Conservation (phyloP, 495 filamentous ascomycete species). For the Talaromyces ruber region DNA sequence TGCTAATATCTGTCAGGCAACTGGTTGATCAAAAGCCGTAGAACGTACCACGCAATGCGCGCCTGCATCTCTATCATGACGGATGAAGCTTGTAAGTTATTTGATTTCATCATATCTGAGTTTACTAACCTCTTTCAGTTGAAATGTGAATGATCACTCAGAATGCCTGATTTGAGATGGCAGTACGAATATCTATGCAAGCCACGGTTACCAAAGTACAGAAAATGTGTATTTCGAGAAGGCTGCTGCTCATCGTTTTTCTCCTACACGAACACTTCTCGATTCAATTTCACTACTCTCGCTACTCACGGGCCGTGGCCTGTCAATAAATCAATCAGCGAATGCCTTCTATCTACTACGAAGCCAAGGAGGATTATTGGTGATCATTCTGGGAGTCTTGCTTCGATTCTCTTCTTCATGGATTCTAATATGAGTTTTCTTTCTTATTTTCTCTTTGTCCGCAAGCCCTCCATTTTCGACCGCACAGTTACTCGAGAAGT, state of each 20-base stretch:
- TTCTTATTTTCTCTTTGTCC: not conserved
- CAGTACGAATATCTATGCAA: not conserved
- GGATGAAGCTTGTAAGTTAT: not conserved
- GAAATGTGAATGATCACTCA: not conserved
- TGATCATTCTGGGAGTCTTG: not conserved
- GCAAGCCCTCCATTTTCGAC: not conserved
- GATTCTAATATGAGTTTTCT: not conserved
- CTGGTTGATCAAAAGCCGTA: constrained; percentile 4
- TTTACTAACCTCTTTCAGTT: not conserved
- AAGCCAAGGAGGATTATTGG: not conserved
- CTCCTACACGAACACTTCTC: not conserved
- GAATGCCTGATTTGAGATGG: not conserved
- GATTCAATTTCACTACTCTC: not conserved
- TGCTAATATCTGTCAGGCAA: constrained; percentile 6
- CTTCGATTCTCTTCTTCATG: not conserved
- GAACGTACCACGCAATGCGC: constrained; percentile 14
- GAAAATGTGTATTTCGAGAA: too few species aligned
- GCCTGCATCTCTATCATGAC: constrained; percentile 11
- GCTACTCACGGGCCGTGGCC: not conserved
- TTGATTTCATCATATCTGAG: not conserved
- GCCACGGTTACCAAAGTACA: not conserved
- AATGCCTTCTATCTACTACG: not conserved
- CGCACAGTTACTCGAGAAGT: not conserved
- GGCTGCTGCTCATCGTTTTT: too few species aligned
- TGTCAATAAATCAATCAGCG: not conserved